phyloP scores from a whole-genome alignment of 2,329 filamentous ascomycete genomes.

The Apiospora phragmitis region DNA sequence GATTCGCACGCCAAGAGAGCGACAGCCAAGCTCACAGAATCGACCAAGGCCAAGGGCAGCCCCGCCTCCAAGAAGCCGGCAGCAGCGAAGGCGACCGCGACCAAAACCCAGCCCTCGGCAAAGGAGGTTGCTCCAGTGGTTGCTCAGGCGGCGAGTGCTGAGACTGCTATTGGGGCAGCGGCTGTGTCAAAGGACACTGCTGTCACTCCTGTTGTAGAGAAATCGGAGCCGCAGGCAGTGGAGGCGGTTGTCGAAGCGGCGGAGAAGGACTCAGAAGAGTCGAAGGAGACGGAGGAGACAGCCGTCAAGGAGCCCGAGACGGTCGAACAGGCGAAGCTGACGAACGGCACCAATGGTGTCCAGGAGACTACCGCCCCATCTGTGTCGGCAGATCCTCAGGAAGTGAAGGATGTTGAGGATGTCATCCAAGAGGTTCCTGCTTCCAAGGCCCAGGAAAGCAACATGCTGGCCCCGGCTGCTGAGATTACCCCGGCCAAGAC shows the following conservation, averaged over 20 bases:
- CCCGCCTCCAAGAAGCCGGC: constrained; percentile 20
- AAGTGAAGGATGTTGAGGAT: constrained; percentile 30
- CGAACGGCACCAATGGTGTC: constrained; percentile 10
- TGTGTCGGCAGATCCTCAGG: constrained; percentile 22
- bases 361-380: neutral
- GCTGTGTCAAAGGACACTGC: constrained; percentile 14
- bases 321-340: constrained; percentile 19
- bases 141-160: constrained; percentile 17
- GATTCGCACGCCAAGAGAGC: neutral
- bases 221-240: constrained; percentile 12
- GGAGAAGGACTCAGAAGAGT: neutral
- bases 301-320: constrained; percentile 4
- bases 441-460: neutral
- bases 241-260: constrained; percentile 12
- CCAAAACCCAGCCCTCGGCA: constrained; percentile 22
- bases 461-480: neutral
- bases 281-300: constrained; percentile 17
- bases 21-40: neutral
- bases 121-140: constrained; percentile 27
- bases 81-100: neutral
- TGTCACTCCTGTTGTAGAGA: constrained; percentile 15
- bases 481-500: neutral
- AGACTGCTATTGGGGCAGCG: constrained; percentile 15
- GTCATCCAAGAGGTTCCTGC: constrained; percentile 19
- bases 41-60: neutral